A percentile compares a stretch with the other conserved stretches of the same genome.
Evolutionary conservation across 257 asterid genomes (phyloP).

Genomic region (Solanum paucissectum): DNA sequence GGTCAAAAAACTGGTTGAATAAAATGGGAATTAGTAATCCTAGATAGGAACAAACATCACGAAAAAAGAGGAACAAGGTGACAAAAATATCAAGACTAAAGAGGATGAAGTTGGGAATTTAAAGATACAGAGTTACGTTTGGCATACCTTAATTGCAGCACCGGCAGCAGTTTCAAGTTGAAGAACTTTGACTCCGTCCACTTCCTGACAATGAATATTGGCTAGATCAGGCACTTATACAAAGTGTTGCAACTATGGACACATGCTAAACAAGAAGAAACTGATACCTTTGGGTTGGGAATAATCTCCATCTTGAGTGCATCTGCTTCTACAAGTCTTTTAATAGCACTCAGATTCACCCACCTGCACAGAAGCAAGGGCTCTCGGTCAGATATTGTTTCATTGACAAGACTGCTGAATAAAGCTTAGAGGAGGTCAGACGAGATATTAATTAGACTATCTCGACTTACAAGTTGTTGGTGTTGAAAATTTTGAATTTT

Average conservation of each 20-base stretch:
- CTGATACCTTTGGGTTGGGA: slow-evolving; percentile 86
- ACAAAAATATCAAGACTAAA: not conserved
- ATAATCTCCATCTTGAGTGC: slow-evolving; percentile 94
- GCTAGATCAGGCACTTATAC: not conserved
- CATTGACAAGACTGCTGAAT: not conserved
- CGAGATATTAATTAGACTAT: not conserved
- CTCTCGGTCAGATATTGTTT: not conserved
- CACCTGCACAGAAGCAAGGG: slow-evolving; percentile 40
- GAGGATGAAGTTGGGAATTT: not conserved
- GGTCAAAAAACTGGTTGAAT: slow-evolving; percentile 64
- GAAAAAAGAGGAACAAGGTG: not conserved
- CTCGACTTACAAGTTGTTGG: slow-evolving; percentile 83
- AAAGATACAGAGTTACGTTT: not conserved
- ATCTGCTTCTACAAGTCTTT: slow-evolving; percentile 71
- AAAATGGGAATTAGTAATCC: not conserved
- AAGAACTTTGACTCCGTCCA: slow-evolving; percentile 86
- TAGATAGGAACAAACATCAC: not conserved
- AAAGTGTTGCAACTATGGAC: not conserved
- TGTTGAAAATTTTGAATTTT: slow-evolving; percentile 97
- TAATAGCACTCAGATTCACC: slow-evolving; percentile 82
- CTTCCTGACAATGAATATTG: slow-evolving; percentile 49
- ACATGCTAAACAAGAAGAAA: not conserved
- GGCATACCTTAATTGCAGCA: slow-evolving; percentile 85
- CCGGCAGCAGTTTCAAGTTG: slow-evolving; percentile 99
- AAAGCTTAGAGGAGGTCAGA: not conserved